phyloP scores from a whole-genome alignment of 163 green algal genomes.

The Chlamydomonas reinhardtii region DNA sequence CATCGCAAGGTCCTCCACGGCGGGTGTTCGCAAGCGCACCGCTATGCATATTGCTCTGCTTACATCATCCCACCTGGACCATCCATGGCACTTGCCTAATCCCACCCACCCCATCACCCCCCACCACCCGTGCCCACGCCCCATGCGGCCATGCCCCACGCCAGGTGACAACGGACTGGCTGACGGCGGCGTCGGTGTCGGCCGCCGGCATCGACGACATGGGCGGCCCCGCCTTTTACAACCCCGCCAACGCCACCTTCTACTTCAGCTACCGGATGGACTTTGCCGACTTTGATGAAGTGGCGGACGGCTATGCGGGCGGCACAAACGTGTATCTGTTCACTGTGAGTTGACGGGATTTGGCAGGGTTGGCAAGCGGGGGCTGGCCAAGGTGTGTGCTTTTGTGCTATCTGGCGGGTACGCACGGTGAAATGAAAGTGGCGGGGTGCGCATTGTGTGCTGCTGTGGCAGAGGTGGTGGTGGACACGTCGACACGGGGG shows the following conservation, averaged over 20 bases:
- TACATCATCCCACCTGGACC: no score
- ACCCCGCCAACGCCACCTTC: constrained; percentile 29
- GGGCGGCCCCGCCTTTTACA: constrained; percentile 20
- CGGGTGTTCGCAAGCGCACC: no score
- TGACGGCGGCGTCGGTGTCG: neutral
- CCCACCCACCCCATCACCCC: neutral
- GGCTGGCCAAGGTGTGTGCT: no score
- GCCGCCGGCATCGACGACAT: neutral
- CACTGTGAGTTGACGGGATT: constrained; percentile 1
- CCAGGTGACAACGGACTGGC: constrained; percentile 42
- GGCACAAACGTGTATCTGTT: constrained; percentile 41
- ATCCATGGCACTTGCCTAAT: no score
- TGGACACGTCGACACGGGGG: no score
- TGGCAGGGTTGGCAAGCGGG: no score
- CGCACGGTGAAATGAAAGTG: no score
- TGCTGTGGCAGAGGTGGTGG: no score
- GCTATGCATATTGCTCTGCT: no score
- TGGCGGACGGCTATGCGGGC: neutral
- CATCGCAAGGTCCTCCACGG: no score
- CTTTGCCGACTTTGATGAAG: constrained; percentile 33
- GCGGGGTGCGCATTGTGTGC: no score
- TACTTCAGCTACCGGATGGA: constrained; percentile 15
- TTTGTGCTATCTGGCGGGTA: no score
- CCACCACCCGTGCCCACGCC: neutral
- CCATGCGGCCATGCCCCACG: neutral